Evolutionary conservation across 192 early-diverging fungal genomes (phyloP).

Genomic region (Entomortierella beljakovae): DNA sequence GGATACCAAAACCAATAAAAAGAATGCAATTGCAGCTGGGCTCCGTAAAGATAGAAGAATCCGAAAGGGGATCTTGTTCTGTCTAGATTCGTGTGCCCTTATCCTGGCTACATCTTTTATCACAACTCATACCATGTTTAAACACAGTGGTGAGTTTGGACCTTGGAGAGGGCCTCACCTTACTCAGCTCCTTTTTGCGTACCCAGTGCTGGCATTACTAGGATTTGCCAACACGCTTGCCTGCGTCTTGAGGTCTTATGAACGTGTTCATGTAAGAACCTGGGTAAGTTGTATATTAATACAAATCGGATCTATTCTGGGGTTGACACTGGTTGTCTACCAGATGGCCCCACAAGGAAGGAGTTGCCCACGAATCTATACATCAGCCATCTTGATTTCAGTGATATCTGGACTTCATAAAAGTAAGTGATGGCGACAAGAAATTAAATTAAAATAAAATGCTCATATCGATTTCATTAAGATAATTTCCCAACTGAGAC

Average conservation of each 20-base stretch:
- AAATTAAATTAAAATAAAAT: background rate
- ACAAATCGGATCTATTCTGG: constrained; percentile 35
- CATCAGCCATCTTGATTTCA: constrained; percentile 43
- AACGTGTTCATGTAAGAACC: constrained; percentile 36
- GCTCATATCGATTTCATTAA: background rate
- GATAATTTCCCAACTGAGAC: background rate
- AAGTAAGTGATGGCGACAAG: constrained; percentile 7
- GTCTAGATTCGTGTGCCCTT: constrained; percentile 62
- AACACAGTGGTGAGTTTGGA: constrained; percentile 63
- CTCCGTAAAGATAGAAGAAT: constrained; percentile 46
- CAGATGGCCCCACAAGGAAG: constrained; percentile 45
- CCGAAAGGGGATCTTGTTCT: constrained; percentile 53
- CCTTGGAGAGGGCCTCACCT: constrained; percentile 69
- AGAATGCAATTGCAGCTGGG: constrained; percentile 1
- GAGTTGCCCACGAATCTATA: constrained; percentile 51
- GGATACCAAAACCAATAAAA: background rate
- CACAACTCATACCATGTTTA: constrained; percentile 58
- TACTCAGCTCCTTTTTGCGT: constrained; percentile 64
- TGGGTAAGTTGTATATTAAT: constrained; percentile 52
- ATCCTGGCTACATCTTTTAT: constrained; percentile 65
- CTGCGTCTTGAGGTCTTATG: constrained; percentile 49
- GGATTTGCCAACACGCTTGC: constrained; percentile 61
- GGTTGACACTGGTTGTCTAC: constrained; percentile 55
- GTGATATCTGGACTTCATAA: constrained; percentile 51
- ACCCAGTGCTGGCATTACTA: constrained; percentile 60